These are phyloP conservation scores for Fusarium incarnatum DNA, from an alignment of 2,329 filamentous ascomycete species.

Conservation along the genomic window DNA sequence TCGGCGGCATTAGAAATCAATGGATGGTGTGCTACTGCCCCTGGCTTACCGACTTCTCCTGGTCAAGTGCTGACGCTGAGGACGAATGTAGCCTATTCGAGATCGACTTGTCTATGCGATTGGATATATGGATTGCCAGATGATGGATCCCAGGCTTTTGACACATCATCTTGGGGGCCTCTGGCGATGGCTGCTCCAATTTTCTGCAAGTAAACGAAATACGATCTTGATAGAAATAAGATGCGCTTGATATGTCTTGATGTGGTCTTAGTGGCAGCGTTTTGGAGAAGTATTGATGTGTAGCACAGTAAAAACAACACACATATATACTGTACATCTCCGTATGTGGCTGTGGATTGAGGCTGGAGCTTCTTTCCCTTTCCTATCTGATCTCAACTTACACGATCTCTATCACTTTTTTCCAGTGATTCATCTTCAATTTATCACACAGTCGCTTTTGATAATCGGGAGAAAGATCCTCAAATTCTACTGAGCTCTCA, in stretches of 20 bases:
- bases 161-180: neutral
- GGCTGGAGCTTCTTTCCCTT: constrained; percentile 6
- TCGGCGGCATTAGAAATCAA: neutral
- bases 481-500: neutral
- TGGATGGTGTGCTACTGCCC: neutral
- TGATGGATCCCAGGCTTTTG: neutral
- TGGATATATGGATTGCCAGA: neutral
- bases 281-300: neutral
- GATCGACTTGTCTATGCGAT: neutral
- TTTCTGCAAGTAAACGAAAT: no score
- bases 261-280: neutral
- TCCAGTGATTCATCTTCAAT: neutral
- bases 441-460: neutral
- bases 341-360: constrained; percentile 19
- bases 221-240: neutral
- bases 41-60: neutral
- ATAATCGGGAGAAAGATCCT: neutral
- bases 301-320: neutral
- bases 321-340: neutral
- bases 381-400: constrained; percentile 14
- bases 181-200: neutral
- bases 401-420: constrained; percentile 1
- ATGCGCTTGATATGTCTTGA: neutral
- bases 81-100: neutral
- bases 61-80: constrained; percentile 11